These are phyloP conservation scores for Leccinum olivaceopallidum DNA, from an alignment of 768 basidiomycete genomes.

Conservation along the genomic window DNA sequence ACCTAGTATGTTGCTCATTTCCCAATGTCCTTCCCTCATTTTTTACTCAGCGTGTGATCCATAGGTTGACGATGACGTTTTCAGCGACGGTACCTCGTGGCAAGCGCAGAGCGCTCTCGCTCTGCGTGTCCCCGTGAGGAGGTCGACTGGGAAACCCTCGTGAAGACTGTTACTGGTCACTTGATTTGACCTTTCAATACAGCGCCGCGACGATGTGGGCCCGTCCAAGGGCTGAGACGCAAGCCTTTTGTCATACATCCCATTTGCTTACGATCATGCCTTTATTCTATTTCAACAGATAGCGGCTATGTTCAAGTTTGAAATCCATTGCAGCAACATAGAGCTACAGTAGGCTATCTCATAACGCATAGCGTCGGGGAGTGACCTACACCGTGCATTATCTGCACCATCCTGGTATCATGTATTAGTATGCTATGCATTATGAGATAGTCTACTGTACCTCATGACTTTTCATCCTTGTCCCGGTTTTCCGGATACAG, in stretches of 20 bases:
- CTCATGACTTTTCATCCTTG: neutral
- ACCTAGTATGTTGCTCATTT: neutral
- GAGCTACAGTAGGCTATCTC: too few species aligned
- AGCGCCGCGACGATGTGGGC: neutral
- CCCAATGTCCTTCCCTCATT: constrained; percentile 4
- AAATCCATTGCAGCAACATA: neutral
- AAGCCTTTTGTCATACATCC: neutral
- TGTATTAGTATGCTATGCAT: too few species aligned
- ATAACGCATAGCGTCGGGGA: too few species aligned
- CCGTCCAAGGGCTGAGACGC: neutral
- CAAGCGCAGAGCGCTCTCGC: constrained; percentile 8
- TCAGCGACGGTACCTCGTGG: constrained; percentile 4
- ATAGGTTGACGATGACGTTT: neutral
- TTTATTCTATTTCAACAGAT: neutral
- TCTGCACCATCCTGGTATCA: too few species aligned
- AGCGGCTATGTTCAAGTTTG: neutral
- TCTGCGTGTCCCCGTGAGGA: constrained; percentile 9
- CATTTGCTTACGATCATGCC: neutral
- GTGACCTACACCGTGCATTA: too few species aligned
- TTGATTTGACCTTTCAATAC: neutral
- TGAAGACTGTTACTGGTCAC: constrained; percentile 5
- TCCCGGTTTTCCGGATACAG: constrained; percentile 18
- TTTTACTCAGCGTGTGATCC: neutral
- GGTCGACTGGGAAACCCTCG: constrained; percentile 11
- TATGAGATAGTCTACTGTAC: neutral